Evolutionary conservation across 192 early-diverging fungal species (phyloP).

Genomic region (Podochytrium sp.): DNA sequence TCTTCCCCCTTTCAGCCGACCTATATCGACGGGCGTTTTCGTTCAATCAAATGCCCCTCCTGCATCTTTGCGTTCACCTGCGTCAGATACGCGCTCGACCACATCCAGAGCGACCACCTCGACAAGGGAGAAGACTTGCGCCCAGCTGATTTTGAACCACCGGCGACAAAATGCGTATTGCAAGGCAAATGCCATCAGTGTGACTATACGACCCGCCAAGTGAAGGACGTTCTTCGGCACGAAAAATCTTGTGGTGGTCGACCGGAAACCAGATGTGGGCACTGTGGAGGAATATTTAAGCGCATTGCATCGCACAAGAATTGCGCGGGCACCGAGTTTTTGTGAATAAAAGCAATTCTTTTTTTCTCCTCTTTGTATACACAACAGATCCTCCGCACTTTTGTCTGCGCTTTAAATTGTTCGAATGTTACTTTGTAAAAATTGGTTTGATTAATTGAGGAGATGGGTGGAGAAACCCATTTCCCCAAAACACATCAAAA

Average conservation of each 20-base stretch:
- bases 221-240: background rate
- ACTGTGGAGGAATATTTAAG: background rate
- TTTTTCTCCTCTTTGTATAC: no score
- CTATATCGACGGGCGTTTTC: no score
- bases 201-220: background rate
- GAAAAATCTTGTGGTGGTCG: background rate
- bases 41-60: background rate
- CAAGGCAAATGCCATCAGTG: background rate
- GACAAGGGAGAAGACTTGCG: background rate
- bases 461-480: no score
- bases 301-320: no score
- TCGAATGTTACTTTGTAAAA: no score
- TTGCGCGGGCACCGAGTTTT: no score
- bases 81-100: background rate
- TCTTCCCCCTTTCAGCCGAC: no score
- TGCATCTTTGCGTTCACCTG: background rate
- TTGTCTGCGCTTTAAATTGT: no score
- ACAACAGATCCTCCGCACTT: no score
- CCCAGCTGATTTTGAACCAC: background rate
- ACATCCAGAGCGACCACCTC: background rate
- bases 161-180: background rate
- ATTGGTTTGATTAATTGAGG: no score
- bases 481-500: no score
- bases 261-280: background rate
- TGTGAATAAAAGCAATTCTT: no score